phyloP scores from a whole-genome alignment of 148 eudicot genomes.

The Rhododendron simsii region DNA sequence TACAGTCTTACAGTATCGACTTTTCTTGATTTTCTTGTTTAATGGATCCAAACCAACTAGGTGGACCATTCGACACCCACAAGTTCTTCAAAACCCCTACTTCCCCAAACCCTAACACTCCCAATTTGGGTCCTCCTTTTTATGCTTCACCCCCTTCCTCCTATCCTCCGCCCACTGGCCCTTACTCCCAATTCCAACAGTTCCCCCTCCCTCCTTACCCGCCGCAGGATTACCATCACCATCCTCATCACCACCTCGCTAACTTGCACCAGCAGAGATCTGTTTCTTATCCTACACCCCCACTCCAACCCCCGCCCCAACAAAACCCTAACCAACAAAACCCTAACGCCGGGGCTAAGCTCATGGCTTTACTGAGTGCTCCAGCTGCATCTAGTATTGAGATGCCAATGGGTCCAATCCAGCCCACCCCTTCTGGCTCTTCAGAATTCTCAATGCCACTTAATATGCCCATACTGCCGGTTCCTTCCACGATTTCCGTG shows the following conservation, averaged over 20 bases:
- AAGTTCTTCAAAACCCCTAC: slow-evolving; percentile 46
- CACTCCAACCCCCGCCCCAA: slow-evolving; percentile 36
- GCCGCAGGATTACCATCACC: slow-evolving; percentile 11
- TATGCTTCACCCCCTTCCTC: slow-evolving; percentile 39
- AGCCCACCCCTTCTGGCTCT: slow-evolving; percentile 35
- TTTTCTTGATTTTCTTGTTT: not conserved
- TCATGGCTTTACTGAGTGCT: slow-evolving; percentile 66
- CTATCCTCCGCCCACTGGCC: slow-evolving; percentile 50
- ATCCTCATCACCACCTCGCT: slow-evolving; percentile 12
- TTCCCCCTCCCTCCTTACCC: slow-evolving; percentile 18
- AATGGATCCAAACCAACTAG: slow-evolving; percentile 53
- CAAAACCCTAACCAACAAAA: slow-evolving; percentile 23
- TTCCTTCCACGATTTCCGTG: slow-evolving; percentile 6
- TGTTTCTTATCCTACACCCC: slow-evolving; percentile 51
- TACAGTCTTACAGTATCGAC: not conserved
- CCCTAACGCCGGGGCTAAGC: slow-evolving; percentile 50
- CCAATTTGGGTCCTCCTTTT: slow-evolving; percentile 30
- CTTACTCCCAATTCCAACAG: slow-evolving; percentile 21
- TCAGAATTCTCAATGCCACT: slow-evolving; percentile 33
- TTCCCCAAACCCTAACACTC: slow-evolving; percentile 34
- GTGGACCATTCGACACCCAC: slow-evolving; percentile 51
- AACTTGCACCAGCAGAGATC: slow-evolving; percentile 46
- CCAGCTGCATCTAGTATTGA: slow-evolving; percentile 40
- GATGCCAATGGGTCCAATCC: slow-evolving; percentile 26
- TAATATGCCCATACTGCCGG: slow-evolving; percentile 10